Evolutionary conservation across 1,284 basidiomycete species (phyloP), one percentile per base, ranked within the genome.

Genomic region (Tilletia setariae): DNA sequence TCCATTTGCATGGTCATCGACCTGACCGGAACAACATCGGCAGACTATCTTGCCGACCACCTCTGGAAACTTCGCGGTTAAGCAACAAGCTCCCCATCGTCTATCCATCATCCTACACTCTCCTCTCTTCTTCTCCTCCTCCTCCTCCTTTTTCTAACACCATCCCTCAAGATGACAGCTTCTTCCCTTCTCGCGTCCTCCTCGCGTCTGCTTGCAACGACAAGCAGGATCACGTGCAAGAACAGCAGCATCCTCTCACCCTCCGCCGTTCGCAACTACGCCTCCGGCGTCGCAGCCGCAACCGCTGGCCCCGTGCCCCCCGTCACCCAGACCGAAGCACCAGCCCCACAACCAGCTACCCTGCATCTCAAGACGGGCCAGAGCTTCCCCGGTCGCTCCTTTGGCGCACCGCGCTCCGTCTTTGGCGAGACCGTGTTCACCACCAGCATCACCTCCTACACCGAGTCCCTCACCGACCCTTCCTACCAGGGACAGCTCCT

Each of bases 381-480:
- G 84, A 90, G 90, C 15, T 98, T 96, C 87, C 82, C 86, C 67
- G 95, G 96, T 47, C 87, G 88, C 65, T 91, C 90, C 15, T 98
- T 99, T 83, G 95, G 95, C 72, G 90, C 92, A 25, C 89, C 90
- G 59, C 89, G 87, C 79, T 94, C 91, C 79, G 89, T 90, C 44
- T 98, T 89, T 84, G 96, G 96, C 71, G 95, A 99, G 86, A 96
- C 95, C 1, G 95, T 99, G 35, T 99, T 99, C 85, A 95, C 93
- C 28, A 99, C 95, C 43, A 94, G 93, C 66, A 98, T 98, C 83
- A 99, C 96, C 7, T 96, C 93, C 67, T 98, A 99, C 84, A 98
- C 94, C 67, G 96, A 99, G 85, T 97, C 94, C 16, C 96, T 99
- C 93, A 99, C 95, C 61, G 95, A 99, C 83, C 95, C 95, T 6